Evolutionary conservation across 2,329 filamentous ascomycete genomes (phyloP).

Genomic region (Exophiala lecanii-corni): DNA sequence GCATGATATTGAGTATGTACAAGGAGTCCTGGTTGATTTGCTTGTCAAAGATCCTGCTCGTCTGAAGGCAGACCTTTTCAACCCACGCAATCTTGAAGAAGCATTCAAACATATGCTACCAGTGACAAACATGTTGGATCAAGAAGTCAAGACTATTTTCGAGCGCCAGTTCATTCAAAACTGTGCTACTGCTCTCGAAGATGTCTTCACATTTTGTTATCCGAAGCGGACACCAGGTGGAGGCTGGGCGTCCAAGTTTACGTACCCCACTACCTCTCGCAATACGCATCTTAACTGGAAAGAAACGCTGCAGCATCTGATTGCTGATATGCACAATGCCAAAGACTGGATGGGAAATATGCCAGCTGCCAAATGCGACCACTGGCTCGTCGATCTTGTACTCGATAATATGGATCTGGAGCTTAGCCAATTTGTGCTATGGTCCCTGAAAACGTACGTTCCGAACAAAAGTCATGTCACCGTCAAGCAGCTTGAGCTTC

Average conservation of each 20-base stretch:
- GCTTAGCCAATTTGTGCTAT: not conserved
- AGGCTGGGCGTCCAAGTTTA: too few relatives aligned
- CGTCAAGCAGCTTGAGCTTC: not conserved
- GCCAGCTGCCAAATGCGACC: not conserved
- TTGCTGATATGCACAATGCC: not conserved
- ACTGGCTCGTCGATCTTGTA: not conserved
- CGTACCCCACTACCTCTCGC: not conserved
- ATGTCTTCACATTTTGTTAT: not conserved
- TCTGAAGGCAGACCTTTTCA: not conserved
- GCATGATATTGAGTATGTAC: not conserved
- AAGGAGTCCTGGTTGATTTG: not conserved
- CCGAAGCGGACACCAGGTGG: not conserved
- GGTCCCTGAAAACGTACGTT: not conserved
- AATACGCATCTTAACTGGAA: not conserved
- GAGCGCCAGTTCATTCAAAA: not conserved
- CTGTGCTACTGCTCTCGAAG: not conserved
- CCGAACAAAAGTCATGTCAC: not conserved
- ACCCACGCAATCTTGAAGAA: not conserved
- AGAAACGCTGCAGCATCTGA: not conserved
- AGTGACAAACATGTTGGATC: not conserved
- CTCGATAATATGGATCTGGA: conserved; percentile 1
- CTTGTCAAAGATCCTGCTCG: not conserved
- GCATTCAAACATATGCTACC: not conserved
- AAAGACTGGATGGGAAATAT: not conserved
- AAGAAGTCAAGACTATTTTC: not conserved